phyloP scores from a whole-genome alignment of 495 filamentous ascomycete species.

The Geopyxis carbonaria region DNA sequence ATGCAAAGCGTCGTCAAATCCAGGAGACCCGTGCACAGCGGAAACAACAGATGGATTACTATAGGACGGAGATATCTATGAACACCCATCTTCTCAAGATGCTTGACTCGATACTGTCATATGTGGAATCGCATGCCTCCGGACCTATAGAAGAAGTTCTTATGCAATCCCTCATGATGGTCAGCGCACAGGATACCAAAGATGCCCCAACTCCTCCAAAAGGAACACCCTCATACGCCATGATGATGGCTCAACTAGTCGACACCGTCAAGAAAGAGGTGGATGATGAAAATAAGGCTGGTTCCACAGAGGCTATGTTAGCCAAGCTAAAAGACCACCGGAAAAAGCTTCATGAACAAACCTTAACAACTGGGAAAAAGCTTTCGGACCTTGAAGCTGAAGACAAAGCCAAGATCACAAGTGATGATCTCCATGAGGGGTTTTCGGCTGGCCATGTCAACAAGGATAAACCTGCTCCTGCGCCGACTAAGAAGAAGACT shows the following conservation, averaged over 20 bases:
- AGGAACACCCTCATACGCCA: slow-evolving; percentile 70
- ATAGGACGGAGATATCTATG: slow-evolving; percentile 82
- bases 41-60: slow-evolving; percentile 69
- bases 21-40: slow-evolving; percentile 73
- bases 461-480: slow-evolving; percentile 31
- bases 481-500: slow-evolving; percentile 27
- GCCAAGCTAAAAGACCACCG: slow-evolving; percentile 59
- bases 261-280: slow-evolving; percentile 89
- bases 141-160: slow-evolving; percentile 59
- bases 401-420: slow-evolving; percentile 80
- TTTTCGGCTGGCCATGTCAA: slow-evolving; percentile 68
- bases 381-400: slow-evolving; percentile 73
- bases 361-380: slow-evolving; percentile 52
- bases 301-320: slow-evolving; percentile 52
- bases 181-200: slow-evolving; percentile 53
- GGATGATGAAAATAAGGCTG: slow-evolving; percentile 44
- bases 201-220: slow-evolving; percentile 41
- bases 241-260: slow-evolving; percentile 84
- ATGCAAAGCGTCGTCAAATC: slow-evolving; percentile 93
- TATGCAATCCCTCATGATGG: slow-evolving; percentile 74
- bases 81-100: slow-evolving; percentile 77
- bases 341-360: slow-evolving; percentile 56
- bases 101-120: slow-evolving; percentile 56
- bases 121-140: slow-evolving; percentile 48
- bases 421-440: slow-evolving; percentile 76